Conservation (phyloP, 2,329 filamentous ascomycete species). For the Bipolaris bicolor region DNA sequence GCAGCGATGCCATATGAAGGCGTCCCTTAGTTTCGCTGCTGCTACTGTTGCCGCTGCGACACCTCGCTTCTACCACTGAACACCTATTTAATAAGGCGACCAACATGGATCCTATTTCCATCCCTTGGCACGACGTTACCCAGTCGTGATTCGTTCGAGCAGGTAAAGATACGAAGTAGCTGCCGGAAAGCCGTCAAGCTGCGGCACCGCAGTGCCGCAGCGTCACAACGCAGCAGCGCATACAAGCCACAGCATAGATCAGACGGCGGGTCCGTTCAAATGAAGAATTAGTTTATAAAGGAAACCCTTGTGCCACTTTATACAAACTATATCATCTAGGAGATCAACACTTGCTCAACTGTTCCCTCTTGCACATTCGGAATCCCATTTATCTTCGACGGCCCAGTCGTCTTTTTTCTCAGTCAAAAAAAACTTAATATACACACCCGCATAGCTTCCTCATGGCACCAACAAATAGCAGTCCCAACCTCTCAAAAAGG, state of each 20-base stretch:
- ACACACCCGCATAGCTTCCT: background rate
- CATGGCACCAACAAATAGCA: conserved; percentile 35
- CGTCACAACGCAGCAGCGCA: background rate
- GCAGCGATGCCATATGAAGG: background rate
- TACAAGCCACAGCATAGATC: conserved; percentile 1
- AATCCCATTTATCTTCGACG: background rate
- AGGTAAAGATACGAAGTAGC: background rate
- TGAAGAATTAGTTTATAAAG: too few relatives aligned
- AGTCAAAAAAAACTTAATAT: background rate
- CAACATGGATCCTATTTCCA: conserved; percentile 1
- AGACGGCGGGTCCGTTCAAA: background rate
- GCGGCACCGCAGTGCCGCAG: background rate
- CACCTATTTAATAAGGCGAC: conserved; percentile 1
- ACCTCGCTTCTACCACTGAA: conserved; percentile 3
- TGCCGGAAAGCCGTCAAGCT: background rate
- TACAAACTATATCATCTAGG: too few relatives aligned
- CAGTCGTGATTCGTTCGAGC: background rate
- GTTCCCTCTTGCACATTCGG: too few relatives aligned
- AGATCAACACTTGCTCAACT: too few relatives aligned
- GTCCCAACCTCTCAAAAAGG: conserved; percentile 6
- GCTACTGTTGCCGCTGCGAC: background rate
- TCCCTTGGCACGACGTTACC: background rate
- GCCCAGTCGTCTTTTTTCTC: background rate
- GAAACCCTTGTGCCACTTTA: too few relatives aligned
- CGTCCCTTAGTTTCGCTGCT: background rate